Evolutionary conservation across 108 stramenopile genomes (phyloP).

Genomic region (Cyclotella distinguenda): DNA sequence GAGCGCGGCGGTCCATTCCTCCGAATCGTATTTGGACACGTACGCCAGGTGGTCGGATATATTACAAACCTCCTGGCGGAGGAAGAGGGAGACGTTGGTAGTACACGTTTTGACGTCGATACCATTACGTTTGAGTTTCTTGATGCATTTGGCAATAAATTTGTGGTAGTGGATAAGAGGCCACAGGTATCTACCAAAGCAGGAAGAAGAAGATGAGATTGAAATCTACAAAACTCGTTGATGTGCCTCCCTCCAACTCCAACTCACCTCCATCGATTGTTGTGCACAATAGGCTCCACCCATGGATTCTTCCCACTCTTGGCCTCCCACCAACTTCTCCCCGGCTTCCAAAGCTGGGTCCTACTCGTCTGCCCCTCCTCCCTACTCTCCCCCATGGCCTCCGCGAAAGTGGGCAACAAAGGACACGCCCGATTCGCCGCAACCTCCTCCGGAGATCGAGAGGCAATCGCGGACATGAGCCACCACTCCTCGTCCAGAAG

Average conservation of each 20-base stretch:
- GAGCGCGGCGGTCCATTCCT: slow-evolving; percentile 79
- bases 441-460: slow-evolving; percentile 42
- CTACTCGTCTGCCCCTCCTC: slow-evolving; percentile 18
- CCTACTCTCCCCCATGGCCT: slow-evolving; percentile 85
- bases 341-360: slow-evolving; percentile 89
- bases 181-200: slow-evolving; percentile 86
- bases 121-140: slow-evolving; percentile 87
- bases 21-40: slow-evolving; percentile 80
- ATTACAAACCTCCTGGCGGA: slow-evolving; percentile 85
- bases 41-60: slow-evolving; percentile 85
- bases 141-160: slow-evolving; percentile 87
- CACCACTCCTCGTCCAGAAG: slow-evolving; percentile 85
- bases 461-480: slow-evolving; percentile 68
- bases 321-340: slow-evolving; percentile 90
- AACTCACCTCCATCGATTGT: slow-evolving; percentile 89
- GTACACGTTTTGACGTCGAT: slow-evolving; percentile 78
- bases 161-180: slow-evolving; percentile 92
- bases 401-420: slow-evolving; percentile 75
- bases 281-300: slow-evolving; percentile 87
- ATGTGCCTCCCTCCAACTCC: background rate
- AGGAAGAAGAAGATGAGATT: background rate
- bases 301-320: slow-evolving; percentile 87
- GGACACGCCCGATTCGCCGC: slow-evolving; percentile 40
- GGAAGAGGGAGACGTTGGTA: slow-evolving; percentile 77
- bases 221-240: background rate